Evolutionary conservation across 805 yeast species (phyloP).

Genomic region (Candida anglica): DNA sequence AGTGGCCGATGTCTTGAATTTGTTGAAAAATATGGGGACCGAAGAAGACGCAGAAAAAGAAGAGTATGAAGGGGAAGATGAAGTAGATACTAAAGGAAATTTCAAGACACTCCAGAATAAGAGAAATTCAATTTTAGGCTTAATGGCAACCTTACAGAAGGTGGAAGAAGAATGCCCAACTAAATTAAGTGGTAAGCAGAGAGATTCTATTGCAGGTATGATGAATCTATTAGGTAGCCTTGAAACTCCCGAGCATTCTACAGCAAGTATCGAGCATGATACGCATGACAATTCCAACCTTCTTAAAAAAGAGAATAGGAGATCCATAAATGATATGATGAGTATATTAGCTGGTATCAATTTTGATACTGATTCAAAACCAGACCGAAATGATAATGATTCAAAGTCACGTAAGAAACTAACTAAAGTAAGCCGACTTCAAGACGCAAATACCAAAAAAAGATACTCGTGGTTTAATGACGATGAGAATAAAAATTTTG

Average conservation of each 20-base stretch:
- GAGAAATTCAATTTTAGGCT: constrained; percentile 9
- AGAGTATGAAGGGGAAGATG: no score
- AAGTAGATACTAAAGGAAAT: no score
- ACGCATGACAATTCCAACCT: no score
- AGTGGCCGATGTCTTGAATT: no score
- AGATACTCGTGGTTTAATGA: constrained; percentile 29
- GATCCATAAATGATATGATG: constrained; percentile 32
- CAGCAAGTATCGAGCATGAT: no score
- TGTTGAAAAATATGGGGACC: no score
- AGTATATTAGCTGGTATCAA: constrained; percentile 17
- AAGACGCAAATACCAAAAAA: no score
- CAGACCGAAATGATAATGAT: neutral
- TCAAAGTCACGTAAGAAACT: no score
- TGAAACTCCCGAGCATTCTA: no score
- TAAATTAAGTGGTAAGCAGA: constrained; percentile 4
- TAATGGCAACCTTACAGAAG: constrained; percentile 11
- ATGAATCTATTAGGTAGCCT: constrained; percentile 21
- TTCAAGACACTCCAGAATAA: no score
- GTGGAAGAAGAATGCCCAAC: constrained; percentile 2
- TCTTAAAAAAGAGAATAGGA: constrained; percentile 14
- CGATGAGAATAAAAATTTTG: constrained; percentile 19
- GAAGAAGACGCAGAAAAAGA: no score
- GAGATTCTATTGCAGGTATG: constrained; percentile 25
- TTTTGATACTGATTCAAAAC: constrained; percentile 1
- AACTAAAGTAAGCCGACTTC: no score